Evolutionary conservation across 306 rosid genomes (phyloP).

Genomic region (Ziziphus jujuba): DNA sequence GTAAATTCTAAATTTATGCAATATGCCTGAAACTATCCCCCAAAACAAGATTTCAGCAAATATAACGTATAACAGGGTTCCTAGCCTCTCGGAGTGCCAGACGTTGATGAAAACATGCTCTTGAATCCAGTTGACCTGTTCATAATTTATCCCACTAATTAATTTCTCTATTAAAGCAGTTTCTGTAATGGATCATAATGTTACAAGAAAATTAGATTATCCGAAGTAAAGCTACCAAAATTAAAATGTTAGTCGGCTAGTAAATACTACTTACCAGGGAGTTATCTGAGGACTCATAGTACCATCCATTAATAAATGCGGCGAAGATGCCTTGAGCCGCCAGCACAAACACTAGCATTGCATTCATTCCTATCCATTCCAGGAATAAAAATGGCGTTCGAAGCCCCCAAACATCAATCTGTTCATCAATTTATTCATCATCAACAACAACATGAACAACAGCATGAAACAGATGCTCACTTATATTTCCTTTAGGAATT

Average conservation of each 20-base stretch:
- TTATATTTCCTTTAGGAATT: neutral
- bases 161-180: neutral
- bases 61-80: slow-evolving; percentile 77
- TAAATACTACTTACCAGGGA: slow-evolving; percentile 48
- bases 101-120: slow-evolving; percentile 60
- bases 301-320: slow-evolving; percentile 90
- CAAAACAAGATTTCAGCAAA: slow-evolving; percentile 81
- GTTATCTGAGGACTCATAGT: slow-evolving; percentile 43
- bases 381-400: slow-evolving; percentile 71
- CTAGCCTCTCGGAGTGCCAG: slow-evolving; percentile 71
- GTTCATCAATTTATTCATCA: slow-evolving; percentile 9
- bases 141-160: slow-evolving; percentile 1
- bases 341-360: slow-evolving; percentile 87
- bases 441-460: neutral
- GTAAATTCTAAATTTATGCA: slow-evolving; percentile 72
- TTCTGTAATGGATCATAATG: neutral
- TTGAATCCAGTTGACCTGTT: slow-evolving; percentile 71
- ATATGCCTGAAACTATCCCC: slow-evolving; percentile 76
- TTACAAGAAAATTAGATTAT: neutral
- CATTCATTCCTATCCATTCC: slow-evolving; percentile 96
- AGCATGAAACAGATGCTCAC: neutral
- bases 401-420: slow-evolving; percentile 83
- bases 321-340: slow-evolving; percentile 90
- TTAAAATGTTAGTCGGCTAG: too few species aligned
- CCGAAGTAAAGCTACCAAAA: too few species aligned